Evolutionary conservation across 1,284 basidiomycete species (phyloP), one percentile per base, ranked within the genome.

Genomic region (Exobasidium rhododendri): DNA sequence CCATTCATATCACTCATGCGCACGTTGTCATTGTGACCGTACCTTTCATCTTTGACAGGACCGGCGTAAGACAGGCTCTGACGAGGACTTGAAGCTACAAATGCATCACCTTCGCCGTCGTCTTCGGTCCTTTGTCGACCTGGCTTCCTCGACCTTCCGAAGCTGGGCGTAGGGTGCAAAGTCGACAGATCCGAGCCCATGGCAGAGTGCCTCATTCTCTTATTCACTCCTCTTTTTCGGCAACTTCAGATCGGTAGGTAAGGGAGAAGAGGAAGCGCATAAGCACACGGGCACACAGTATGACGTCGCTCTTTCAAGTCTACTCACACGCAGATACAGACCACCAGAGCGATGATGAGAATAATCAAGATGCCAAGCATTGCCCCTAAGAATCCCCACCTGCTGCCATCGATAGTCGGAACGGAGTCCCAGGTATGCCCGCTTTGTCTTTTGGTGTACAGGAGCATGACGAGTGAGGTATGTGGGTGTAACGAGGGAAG

Each of bases 1-100:
- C 28, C 26, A 50, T 50, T 50, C n/a, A 50, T 50, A 4, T 50
- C 24, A 50, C 28, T 50, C 47, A 50, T 50, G n/a, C 13, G 20
- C 47, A 50, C 28, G 14, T 28, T 28, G 13, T 50, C 47, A 24
- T 50, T 28, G 47, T 50, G 28, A 50, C 28, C 24, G 13, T 20
- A 50, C n/a, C 47, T 20, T 26, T 50, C 26, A 26, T 50, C 20
- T 7, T 2, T 4, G 13, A 28, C 47, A 24, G 47, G 26, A 3
- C 26, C 47, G 22, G 20, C 47, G 28, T 50, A 50, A 3, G 47
- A 50, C 26, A 50, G 14, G 26, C 47, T 50, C n/a, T 50, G n/a
- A 4, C 47, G 47, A 24, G 47, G 47, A 26, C 47, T 50, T 20
- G 47, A 50, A 50, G 47, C 47, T 10, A 40, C 35, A 24, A 50